phyloP scores from a whole-genome alignment of 331 rosid species.

The Erythrophleum ivorense region DNA sequence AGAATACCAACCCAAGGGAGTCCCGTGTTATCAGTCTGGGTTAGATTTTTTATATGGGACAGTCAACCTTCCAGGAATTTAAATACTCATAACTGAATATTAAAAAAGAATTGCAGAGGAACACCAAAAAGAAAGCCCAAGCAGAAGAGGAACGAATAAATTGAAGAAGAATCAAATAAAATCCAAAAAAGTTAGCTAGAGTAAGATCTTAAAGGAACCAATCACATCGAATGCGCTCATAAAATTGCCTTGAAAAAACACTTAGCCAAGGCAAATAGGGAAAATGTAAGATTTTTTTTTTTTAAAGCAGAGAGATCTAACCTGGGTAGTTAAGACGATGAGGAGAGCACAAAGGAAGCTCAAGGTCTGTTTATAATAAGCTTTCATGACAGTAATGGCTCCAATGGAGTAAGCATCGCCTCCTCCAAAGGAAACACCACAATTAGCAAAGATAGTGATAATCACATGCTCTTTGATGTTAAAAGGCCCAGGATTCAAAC shows the following conservation, averaged over 20 bases:
- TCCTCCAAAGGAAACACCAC: constrained; percentile 83
- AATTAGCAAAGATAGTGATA: constrained; percentile 90
- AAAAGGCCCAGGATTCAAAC: constrained; percentile 84
- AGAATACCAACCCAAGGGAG: background rate
- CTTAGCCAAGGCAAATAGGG: background rate
- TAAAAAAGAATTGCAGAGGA: too few species aligned
- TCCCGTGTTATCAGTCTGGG: background rate
- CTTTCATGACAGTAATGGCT: constrained; percentile 89
- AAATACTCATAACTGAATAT: background rate
- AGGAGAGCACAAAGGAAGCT: constrained; percentile 71
- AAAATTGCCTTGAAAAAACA: background rate
- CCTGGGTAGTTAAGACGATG: constrained; percentile 90
- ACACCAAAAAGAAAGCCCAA: constrained; percentile 7
- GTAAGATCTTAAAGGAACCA: background rate
- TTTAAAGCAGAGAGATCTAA: background rate
- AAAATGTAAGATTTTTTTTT: background rate
- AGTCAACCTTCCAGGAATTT: too few species aligned
- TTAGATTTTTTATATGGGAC: background rate
- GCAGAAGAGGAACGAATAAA: background rate
- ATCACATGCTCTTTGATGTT: constrained; percentile 96
- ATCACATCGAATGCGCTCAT: background rate
- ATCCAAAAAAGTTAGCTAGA: too few species aligned
- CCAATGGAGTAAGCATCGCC: constrained; percentile 98
- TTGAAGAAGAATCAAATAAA: background rate
- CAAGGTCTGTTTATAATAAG: constrained; percentile 78